These are phyloP conservation scores for Trichoderma virens DNA, from an alignment of 495 filamentous ascomycete species.

Conservation along the genomic window DNA sequence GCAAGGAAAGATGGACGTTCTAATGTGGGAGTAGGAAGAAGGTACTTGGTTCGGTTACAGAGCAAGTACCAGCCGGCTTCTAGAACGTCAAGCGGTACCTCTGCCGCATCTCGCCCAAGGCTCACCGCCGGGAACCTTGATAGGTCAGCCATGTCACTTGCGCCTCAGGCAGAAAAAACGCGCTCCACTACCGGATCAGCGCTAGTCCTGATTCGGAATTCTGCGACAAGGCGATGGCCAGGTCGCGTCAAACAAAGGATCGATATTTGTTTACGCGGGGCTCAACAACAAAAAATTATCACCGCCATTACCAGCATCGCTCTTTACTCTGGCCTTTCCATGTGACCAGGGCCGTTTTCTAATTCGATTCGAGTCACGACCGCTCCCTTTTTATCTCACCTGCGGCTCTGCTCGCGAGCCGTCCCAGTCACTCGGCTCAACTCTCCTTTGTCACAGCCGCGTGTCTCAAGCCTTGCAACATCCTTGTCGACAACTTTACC, in stretches of 20 bases:
- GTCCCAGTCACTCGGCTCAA: neutral
- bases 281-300: slow-evolving; percentile 4
- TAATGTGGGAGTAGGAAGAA: too few relatives aligned
- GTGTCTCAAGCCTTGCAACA: neutral
- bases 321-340: neutral
- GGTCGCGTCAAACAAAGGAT: slow-evolving; percentile 7
- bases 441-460: neutral
- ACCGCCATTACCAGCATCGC: neutral
- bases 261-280: slow-evolving; percentile 7
- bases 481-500: slow-evolving; percentile 2
- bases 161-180: slow-evolving; percentile 2
- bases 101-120: neutral
- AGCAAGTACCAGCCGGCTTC: neutral
- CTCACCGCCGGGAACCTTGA: neutral
- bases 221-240: neutral
- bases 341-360: neutral
- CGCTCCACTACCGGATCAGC: neutral
- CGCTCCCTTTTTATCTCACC: neutral
- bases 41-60: neutral
- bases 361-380: neutral
- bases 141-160: neutral
- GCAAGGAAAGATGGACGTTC: too few relatives aligned
- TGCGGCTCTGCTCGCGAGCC: neutral
- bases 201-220: neutral
- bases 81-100: neutral